A percentile compares a stretch with the other conserved stretches of the same genome.
Conservation (phyloP, 768 basidiomycete species). For the Amanita muscaria region DNA sequence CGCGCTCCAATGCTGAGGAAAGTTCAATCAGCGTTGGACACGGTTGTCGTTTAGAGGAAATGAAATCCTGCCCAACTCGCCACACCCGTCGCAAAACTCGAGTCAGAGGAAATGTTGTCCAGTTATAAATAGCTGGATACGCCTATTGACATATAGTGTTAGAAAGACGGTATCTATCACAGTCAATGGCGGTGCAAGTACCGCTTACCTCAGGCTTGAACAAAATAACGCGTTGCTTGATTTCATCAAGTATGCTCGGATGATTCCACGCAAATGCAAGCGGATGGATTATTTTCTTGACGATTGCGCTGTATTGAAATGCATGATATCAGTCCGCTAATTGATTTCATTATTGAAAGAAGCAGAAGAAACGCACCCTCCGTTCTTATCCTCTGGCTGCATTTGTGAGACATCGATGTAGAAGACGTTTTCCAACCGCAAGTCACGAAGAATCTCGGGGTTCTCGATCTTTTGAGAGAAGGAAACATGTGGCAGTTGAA, state of each 20-base stretch:
- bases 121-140: conserved; percentile 1
- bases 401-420: neutral
- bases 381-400: neutral
- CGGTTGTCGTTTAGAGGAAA: no score
- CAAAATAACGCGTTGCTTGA: neutral
- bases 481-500: neutral
- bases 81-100: no score
- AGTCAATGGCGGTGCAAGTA: neutral
- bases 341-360: no score
- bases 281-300: neutral
- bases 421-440: neutral
- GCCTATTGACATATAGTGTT: no score
- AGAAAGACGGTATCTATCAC: no score
- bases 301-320: neutral
- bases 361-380: no score
- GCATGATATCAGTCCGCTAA: no score
- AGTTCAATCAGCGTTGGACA: neutral
- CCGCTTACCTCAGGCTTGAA: conserved; percentile 1
- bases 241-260: neutral
- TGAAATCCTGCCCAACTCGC: neutral
- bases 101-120: conserved; percentile 1
- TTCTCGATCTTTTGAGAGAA: neutral
- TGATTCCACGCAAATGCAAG: neutral
- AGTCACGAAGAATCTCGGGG: neutral
- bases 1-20: neutral